These are phyloP conservation scores for Arthrinium phaeospermum DNA, from an alignment of 2,329 filamentous ascomycete species.

Conservation along the genomic window DNA sequence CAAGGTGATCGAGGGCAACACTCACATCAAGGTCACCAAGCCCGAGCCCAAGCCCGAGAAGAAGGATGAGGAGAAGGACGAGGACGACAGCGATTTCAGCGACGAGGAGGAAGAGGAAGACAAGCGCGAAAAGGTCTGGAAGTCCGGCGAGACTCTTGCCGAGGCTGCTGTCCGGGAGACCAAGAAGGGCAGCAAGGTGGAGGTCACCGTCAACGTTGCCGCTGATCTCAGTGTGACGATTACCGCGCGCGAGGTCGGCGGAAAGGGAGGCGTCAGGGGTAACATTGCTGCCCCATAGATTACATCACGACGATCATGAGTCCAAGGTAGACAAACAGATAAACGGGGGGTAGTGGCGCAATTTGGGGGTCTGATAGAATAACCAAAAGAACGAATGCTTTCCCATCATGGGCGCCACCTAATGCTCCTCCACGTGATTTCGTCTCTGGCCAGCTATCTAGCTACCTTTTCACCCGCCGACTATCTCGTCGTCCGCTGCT, in stretches of 20 bases:
- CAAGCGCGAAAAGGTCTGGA: slow-evolving; percentile 89
- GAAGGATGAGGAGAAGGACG: slow-evolving; percentile 64
- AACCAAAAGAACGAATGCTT: slow-evolving; percentile 13
- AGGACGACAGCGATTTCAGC: slow-evolving; percentile 71
- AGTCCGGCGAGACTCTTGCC: slow-evolving; percentile 80
- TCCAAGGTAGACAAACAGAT: slow-evolving; percentile 12
- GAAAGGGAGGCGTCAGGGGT: slow-evolving; percentile 82
- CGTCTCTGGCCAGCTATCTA: neutral
- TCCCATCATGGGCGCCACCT: neutral
- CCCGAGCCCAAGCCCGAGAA: slow-evolving; percentile 77
- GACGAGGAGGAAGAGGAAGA: slow-evolving; percentile 84
- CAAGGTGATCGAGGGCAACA: slow-evolving; percentile 84
- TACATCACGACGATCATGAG: slow-evolving; percentile 13
- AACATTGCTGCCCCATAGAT: slow-evolving; percentile 44
- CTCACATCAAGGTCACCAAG: slow-evolving; percentile 93
- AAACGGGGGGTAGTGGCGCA: slow-evolving; percentile 9
- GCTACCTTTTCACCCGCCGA: neutral
- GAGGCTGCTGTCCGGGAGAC: slow-evolving; percentile 84
- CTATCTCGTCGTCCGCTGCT: neutral
- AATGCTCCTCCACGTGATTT: neutral
- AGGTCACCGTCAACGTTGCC: slow-evolving; percentile 88
- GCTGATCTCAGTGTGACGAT: slow-evolving; percentile 81
- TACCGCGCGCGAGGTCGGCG: slow-evolving; percentile 84
- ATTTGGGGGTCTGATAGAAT: slow-evolving; percentile 4
- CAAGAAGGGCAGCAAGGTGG: slow-evolving; percentile 89